These are phyloP conservation scores for Globisporangium megalacanthum DNA, from an alignment of 352 stramenopile species.

Conservation along the genomic window DNA sequence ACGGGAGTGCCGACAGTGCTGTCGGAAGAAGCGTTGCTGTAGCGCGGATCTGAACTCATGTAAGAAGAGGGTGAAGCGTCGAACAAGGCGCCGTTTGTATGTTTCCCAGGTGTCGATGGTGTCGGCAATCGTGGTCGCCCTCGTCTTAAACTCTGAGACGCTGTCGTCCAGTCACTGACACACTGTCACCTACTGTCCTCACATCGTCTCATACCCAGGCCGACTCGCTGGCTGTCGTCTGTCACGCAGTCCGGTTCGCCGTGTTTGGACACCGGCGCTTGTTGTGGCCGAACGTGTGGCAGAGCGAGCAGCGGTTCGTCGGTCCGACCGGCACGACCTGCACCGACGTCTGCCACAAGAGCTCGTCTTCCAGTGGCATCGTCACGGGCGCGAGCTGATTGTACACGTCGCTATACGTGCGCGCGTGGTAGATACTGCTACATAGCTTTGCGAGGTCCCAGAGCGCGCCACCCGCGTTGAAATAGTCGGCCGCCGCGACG, in stretches of 20 bases:
- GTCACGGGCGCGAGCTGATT: slow-evolving; percentile 18
- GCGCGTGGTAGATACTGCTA: slow-evolving; percentile 26
- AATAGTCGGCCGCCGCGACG: slow-evolving; percentile 28
- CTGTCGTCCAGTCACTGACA: no score
- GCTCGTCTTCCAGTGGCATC: slow-evolving; percentile 42
- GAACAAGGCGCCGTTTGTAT: no score
- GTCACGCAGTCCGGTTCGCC: background rate
- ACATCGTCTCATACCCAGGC: no score
- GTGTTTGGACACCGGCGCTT: slow-evolving; percentile 18
- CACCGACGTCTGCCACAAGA: slow-evolving; percentile 28
- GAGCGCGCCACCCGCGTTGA: slow-evolving; percentile 19
- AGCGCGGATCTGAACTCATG: no score
- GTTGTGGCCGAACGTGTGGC: slow-evolving; percentile 38
- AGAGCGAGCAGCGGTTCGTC: slow-evolving; percentile 35
- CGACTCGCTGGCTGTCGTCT: background rate
- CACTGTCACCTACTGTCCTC: no score
- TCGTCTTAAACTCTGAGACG: background rate
- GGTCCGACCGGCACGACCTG: slow-evolving; percentile 24
- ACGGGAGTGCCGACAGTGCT: background rate
- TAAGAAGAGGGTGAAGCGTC: no score
- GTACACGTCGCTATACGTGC: slow-evolving; percentile 30
- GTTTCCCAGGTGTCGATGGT: no score
- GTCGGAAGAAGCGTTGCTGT: background rate
- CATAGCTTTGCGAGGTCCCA: slow-evolving; percentile 33
- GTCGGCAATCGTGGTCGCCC: background rate